These are phyloP conservation scores for Vanrija humicola DNA, from an alignment of 1,284 basidiomycete genomes.

Conservation along the genomic window DNA sequence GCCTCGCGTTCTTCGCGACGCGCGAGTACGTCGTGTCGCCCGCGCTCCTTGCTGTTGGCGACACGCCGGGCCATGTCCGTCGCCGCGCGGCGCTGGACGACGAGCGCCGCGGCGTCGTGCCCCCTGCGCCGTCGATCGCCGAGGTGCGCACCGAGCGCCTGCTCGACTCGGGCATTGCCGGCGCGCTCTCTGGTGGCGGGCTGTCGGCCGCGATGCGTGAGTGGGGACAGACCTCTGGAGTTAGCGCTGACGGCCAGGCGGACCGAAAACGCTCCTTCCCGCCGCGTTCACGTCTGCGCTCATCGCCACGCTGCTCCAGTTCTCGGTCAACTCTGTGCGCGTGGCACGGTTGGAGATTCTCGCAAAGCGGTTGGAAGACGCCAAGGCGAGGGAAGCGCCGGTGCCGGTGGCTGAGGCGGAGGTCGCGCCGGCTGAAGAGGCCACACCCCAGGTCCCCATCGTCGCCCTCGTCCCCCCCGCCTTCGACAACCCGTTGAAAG, in stretches of 20 bases:
- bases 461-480: neutral
- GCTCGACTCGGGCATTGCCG: conserved; percentile 36
- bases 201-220: conserved; percentile 25
- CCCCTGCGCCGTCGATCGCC: conserved; percentile 7
- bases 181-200: conserved; percentile 29
- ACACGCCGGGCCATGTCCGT: conserved; percentile 21
- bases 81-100: neutral
- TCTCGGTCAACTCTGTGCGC: conserved; percentile 31
- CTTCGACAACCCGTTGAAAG: neutral
- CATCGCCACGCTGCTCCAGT: conserved; percentile 33
- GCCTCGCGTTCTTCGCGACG: conserved; percentile 37
- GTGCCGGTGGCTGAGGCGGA: no score
- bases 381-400: neutral
- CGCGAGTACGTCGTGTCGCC: conserved; percentile 48
- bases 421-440: no score
- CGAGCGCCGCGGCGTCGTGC: neutral
- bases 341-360: conserved; percentile 32
- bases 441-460: neutral
- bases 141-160: conserved; percentile 34
- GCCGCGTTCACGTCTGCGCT: conserved; percentile 36
- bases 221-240: neutral
- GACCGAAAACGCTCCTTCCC: conserved; percentile 22
- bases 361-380: conserved; percentile 9
- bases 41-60: conserved; percentile 22
- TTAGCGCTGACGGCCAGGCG: conserved; percentile 21